These are phyloP conservation scores for Pilasporangium apinafurcum DNA, from an alignment of 352 stramenopile genomes.

Conservation along the genomic window DNA sequence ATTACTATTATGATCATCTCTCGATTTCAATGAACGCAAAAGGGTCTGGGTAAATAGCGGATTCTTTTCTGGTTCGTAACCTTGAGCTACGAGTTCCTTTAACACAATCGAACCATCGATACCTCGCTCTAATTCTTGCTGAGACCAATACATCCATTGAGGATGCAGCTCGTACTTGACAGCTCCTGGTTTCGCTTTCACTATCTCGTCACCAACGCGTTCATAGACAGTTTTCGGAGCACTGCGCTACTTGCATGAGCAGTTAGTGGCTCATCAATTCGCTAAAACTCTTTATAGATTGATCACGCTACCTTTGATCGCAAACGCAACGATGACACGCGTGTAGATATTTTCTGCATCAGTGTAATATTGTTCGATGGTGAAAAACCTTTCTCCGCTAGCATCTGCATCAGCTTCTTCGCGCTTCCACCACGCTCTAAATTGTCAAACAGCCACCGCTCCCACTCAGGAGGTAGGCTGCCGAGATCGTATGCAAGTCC, in stretches of 20 bases:
- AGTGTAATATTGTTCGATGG: slow-evolving; percentile 34
- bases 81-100: slow-evolving; percentile 35
- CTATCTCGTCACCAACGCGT: slow-evolving; percentile 1
- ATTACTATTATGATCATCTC: no score
- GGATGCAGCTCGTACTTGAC: slow-evolving; percentile 30
- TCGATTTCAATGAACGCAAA: slow-evolving; percentile 1
- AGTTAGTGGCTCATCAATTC: no score
- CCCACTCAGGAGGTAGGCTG: slow-evolving; percentile 44
- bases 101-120: slow-evolving; percentile 58
- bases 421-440: slow-evolving; percentile 36
- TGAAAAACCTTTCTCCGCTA: slow-evolving; percentile 57
- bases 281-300: no score
- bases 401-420: slow-evolving; percentile 44
- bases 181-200: slow-evolving; percentile 1
- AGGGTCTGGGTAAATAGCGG: slow-evolving; percentile 48
- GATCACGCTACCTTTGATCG: slow-evolving; percentile 46
- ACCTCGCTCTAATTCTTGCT: slow-evolving; percentile 47
- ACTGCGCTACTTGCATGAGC: slow-evolving; percentile 27
- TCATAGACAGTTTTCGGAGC: slow-evolving; percentile 38
- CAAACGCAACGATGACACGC: slow-evolving; percentile 38
- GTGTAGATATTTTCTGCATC: slow-evolving; percentile 61
- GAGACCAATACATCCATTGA: slow-evolving; percentile 59
- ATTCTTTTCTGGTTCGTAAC: slow-evolving; percentile 46
- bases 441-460: slow-evolving; percentile 55
- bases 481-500: slow-evolving; percentile 46